Percentiles rank a stretch among this genome's conserved stretches.
These are phyloP conservation scores for Penicillium sclerotiorum DNA, from an alignment of 2,329 filamentous ascomycete species.

Conservation along the genomic window DNA sequence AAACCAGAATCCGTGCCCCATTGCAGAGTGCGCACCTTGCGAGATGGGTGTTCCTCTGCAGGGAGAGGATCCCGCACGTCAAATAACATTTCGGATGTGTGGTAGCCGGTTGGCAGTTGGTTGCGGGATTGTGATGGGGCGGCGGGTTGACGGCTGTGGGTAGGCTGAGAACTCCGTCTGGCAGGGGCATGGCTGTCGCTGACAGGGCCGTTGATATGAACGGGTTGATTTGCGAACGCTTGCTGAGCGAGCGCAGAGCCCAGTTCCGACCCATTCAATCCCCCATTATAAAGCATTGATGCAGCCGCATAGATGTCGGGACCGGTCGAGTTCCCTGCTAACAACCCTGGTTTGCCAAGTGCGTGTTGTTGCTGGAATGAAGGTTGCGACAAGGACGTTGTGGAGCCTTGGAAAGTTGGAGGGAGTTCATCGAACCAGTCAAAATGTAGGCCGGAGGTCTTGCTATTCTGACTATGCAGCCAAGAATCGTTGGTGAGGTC, in stretches of 20 bases:
- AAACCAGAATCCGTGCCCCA: constrained; percentile 74
- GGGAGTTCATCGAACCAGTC: constrained; percentile 57
- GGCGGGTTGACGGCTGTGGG: constrained; percentile 18
- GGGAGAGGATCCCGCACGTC: constrained; percentile 38
- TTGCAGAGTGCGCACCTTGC: constrained; percentile 52
- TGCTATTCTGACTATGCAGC: constrained; percentile 34
- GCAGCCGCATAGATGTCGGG: constrained; percentile 62
- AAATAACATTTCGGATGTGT: constrained; percentile 43
- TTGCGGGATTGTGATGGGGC: constrained; percentile 18
- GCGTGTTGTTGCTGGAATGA: constrained; percentile 32
- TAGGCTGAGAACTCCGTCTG: constrained; percentile 13
- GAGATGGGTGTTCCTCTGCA: constrained; percentile 40
- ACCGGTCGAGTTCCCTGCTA: constrained; percentile 30
- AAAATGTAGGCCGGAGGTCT: constrained; percentile 32
- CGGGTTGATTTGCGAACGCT: constrained; percentile 25
- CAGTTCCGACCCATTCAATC: constrained; percentile 33
- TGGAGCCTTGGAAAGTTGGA: constrained; percentile 66
- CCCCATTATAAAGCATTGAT: constrained; percentile 50
- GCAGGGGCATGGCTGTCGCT: constrained; percentile 19
- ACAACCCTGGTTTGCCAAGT: constrained; percentile 28
- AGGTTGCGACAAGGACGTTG: constrained; percentile 64
- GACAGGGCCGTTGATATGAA: constrained; percentile 28
- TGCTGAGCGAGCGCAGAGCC: constrained; percentile 34
- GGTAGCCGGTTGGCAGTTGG: constrained; percentile 34
- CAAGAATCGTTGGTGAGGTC: constrained; percentile 44